Base-by-base conservation (phyloP, 352 stramenopile species). In the Peronosclerospora sorghi region DNA sequence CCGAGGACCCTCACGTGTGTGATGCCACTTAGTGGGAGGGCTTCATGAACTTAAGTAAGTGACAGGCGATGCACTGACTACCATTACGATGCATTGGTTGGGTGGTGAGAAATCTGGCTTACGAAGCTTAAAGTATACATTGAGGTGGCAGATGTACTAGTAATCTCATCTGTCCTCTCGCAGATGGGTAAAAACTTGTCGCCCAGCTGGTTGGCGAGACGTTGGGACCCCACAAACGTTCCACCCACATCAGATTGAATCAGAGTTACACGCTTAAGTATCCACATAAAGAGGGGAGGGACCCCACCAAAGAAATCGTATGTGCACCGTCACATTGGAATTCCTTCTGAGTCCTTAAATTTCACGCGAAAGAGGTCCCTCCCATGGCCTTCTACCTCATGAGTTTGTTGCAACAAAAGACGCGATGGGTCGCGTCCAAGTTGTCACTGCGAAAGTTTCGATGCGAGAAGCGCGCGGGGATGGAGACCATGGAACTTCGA, bases 361-460 rank as follows among this genome's bases (percentile, higher is more conserved):
- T 29, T 10, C 12, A 15, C 15, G 18, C 17, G 39, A 21, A 24
- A 14, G 15, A 43, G n/a, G n/a, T n/a, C n/a, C n/a, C n/a, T n/a
- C n/a, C 45, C 2, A 62, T 56, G 51, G 48, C 43, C 3, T 45
- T 65, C 21, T 29, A 59, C 28, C 35, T 69, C 28, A 50, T 47
- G 51, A 35, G 8, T 12, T 23, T 45, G 4, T 35, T 69, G 4
- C 56, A 50, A 35, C 28, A 65, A 48, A 60, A 61, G 35, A 60
- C 47, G 38, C 51, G 43, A 8, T 65, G 55, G 51, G 47, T 65
- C 23, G 45, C 44, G 39, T 55, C 46, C 45, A 61, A 57, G 34
- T 37, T 61, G 1, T 59, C 51, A 37, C 48, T 69, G 9, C 50
- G 41, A 9, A 59, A 40, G n/a, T 29, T 56, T 20, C 48, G 54